Evolutionary conservation across 208 protist genomes (phyloP).

Genomic region (Leishmania martiniquensis): DNA sequence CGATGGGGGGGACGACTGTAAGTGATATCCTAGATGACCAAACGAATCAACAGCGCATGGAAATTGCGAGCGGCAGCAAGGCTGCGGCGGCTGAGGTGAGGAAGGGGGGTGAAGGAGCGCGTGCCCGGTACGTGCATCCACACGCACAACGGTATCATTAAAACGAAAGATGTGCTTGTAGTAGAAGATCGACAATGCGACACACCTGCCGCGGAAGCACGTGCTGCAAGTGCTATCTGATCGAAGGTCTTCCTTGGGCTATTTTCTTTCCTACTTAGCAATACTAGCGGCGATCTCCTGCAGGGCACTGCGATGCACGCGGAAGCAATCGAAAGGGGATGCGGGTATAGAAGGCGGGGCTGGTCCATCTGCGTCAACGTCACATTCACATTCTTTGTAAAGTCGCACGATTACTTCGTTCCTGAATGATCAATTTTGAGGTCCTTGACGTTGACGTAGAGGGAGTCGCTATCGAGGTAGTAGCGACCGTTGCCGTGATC

Average conservation of each 20-base stretch:
- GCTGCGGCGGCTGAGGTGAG: not conserved
- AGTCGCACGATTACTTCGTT: conserved; percentile 9
- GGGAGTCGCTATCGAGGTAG: conserved; percentile 82
- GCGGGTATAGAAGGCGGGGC: not conserved
- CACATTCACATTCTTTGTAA: not conserved
- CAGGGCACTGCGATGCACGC: not conserved
- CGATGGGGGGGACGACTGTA: not conserved
- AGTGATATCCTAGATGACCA: not conserved
- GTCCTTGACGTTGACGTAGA: conserved; percentile 78
- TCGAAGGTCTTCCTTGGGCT: not conserved
- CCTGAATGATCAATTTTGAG: conserved; percentile 38
- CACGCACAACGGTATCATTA: not conserved
- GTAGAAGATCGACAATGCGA: not conserved
- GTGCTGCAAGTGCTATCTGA: not conserved
- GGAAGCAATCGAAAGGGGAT: not conserved
- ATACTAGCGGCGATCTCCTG: not conserved
- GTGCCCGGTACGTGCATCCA: not conserved
- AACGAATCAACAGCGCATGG: conserved; percentile 4
- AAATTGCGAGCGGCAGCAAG: not conserved
- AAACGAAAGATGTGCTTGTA: not conserved
- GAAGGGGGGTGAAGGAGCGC: not conserved
- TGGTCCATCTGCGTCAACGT: not conserved
- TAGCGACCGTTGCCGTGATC: conserved; percentile 73
- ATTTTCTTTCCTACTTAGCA: not conserved
- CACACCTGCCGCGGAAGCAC: not conserved